Evolutionary conservation across 1,284 basidiomycete genomes (phyloP), one percentile per base, ranked within the genome.

Genomic region (Leccinum fuscescens): DNA sequence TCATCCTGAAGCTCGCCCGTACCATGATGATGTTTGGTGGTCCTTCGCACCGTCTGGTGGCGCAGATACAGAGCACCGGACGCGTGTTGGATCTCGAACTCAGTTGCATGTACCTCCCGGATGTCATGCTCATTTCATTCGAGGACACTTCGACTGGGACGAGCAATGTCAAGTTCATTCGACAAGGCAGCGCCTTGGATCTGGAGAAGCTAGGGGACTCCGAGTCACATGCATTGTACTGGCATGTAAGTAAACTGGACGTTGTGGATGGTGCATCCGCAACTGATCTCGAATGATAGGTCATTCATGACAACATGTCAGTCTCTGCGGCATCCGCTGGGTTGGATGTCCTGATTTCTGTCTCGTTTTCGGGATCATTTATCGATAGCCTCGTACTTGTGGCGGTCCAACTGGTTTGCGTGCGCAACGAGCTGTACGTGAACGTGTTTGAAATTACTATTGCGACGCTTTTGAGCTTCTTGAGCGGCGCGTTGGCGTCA

Each of bases 21-120:
- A 88, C 93, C 7, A 85, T 97, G 80, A 96, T 96, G 93, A 95
- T 95, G 93, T 96, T 95, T 66, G 93, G 93, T 44, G 92, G 89
- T 2, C 94, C 94, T n/a, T 87, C 89, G 2, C 93, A 96, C 74
- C 87, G 94, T 52, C 82, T 96, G 51, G 92, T 90, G 70, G 85
- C 92, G 6, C 94, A 96, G 74, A 89, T 96, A 66, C 88, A 91
- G 73, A 86, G 90, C 27, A 94, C 94, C 3, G 93, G 90, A 12
- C 84, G 84, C 5, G 93, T 96, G 17, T 83, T 97, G 50, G 93
- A 96, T 68, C 82, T 96, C 67, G 84, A 90, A 69, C 82, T 92
- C 65, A 90, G 88, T 65, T 91, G 92, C 76, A 85, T 96, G 76
- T 94, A 95, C 74, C 79, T 96, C 46, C 94, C 94, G 4, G 91